Evolutionary conservation across 495 filamentous ascomycete species (phyloP).

Genomic region (Aspergillus avenaceus): DNA sequence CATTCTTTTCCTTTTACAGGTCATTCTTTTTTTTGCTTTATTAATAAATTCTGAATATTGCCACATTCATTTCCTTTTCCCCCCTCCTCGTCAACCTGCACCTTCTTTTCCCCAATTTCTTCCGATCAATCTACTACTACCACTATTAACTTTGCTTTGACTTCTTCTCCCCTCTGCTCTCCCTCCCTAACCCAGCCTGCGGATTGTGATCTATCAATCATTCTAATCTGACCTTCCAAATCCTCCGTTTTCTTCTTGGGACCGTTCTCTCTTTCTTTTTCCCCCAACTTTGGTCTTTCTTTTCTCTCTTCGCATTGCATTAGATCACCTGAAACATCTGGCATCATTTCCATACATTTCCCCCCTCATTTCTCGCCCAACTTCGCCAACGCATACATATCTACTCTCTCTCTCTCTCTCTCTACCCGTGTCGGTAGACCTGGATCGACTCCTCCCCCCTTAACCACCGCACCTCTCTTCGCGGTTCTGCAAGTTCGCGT

Average conservation of each 20-base stretch:
- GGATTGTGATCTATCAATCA: constrained; percentile 4
- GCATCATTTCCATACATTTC: too few species aligned
- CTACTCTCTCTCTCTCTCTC: not conserved
- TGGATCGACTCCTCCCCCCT: not conserved
- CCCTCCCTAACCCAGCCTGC: not conserved
- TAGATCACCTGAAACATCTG: too few species aligned
- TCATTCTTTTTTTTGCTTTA: constrained; percentile 1
- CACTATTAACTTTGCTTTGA: not conserved
- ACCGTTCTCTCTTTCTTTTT: not conserved
- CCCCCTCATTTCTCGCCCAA: not conserved
- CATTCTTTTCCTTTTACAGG: constrained; percentile 1
- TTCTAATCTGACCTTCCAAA: not conserved
- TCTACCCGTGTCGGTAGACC: not conserved
- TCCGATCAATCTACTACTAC: not conserved
- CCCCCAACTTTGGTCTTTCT: not conserved
- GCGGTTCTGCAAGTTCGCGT: constrained; percentile 15
- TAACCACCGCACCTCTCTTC: not conserved
- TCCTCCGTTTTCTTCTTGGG: not conserved
- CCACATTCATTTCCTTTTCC: constrained; percentile 9
- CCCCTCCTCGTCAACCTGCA: not conserved
- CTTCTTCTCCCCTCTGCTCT: not conserved
- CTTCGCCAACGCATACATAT: not conserved
- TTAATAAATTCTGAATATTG: not conserved
- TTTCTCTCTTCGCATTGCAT: constrained; percentile 3
- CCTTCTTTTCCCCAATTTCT: too few species aligned